These are phyloP conservation scores for Spinellus fusiger DNA, from an alignment of 192 early-diverging fungal genomes.

Conservation along the genomic window DNA sequence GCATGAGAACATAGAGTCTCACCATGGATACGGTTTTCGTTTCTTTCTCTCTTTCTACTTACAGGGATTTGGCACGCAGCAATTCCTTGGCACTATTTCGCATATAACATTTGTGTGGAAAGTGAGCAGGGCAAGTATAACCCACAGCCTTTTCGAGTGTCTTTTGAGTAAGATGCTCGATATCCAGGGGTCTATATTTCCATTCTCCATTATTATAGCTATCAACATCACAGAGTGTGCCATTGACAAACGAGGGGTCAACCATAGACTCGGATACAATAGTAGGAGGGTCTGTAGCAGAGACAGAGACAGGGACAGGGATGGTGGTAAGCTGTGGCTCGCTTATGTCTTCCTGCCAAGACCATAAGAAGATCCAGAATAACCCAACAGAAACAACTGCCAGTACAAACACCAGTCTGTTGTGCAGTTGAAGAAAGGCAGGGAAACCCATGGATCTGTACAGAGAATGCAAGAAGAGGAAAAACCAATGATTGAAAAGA, in stretches of 20 bases:
- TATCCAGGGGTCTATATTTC: conserved; percentile 6
- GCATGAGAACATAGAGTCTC: background rate
- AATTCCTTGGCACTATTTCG: conserved; percentile 14
- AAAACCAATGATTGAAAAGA: background rate
- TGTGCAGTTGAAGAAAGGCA: background rate
- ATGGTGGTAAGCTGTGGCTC: background rate
- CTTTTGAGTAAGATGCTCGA: background rate
- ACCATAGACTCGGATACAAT: background rate
- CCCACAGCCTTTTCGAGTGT: conserved; percentile 2
- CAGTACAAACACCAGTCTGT: background rate
- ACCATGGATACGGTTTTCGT: background rate
- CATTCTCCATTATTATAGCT: conserved; percentile 25
- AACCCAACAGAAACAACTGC: background rate
- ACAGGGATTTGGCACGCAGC: conserved; percentile 22
- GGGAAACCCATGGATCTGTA: background rate
- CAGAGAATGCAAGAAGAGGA: background rate
- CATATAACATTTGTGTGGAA: conserved; percentile 23
- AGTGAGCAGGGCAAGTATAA: conserved; percentile 14
- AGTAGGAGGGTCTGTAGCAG: background rate
- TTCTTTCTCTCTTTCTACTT: conserved; percentile 2
- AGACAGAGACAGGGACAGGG: background rate
- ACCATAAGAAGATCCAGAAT: background rate
- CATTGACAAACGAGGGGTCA: background rate
- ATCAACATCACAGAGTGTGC: conserved; percentile 11
- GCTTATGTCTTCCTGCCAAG: background rate